Conservation (phyloP, 345 rosid species). For the Cardamine chenopodiifolia region DNA sequence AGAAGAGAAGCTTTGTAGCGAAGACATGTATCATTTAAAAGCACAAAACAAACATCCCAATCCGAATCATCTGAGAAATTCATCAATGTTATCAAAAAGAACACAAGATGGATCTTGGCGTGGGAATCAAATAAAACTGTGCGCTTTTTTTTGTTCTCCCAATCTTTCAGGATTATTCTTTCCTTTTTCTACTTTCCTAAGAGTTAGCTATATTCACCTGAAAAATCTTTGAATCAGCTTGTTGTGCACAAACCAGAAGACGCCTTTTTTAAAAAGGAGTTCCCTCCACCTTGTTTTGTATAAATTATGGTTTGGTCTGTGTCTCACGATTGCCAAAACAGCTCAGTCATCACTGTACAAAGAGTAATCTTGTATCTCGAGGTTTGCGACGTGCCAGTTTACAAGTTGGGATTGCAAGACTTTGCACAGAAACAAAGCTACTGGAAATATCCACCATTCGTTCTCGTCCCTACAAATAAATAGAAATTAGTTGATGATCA, state of each 20-base stretch:
- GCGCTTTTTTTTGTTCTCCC: constrained; percentile 13
- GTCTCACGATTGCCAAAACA: constrained; percentile 73
- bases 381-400: constrained; percentile 83
- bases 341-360: constrained; percentile 76
- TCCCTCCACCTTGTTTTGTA: constrained; percentile 34
- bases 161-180: constrained; percentile 40
- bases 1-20: background rate
- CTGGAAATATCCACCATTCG: constrained; percentile 96
- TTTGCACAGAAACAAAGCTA: constrained; percentile 72
- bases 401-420: constrained; percentile 71
- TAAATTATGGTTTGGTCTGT: constrained; percentile 21
- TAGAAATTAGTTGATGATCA: constrained; percentile 11
- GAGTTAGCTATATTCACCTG: constrained; percentile 47
- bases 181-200: constrained; percentile 34
- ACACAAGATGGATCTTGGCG: constrained; percentile 36
- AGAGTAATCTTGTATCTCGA: constrained; percentile 87
- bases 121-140: constrained; percentile 28
- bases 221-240: constrained; percentile 40
- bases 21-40: constrained; percentile 4
- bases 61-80: constrained; percentile 23
- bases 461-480: constrained; percentile 77
- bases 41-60: constrained; percentile 17
- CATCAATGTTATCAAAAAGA: constrained; percentile 36
- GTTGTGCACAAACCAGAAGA: constrained; percentile 46
- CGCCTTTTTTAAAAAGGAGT: constrained; percentile 37